Evolutionary conservation across 2,329 filamentous ascomycete species (phyloP).

Genomic region (Neofusicoccum laricinum): DNA sequence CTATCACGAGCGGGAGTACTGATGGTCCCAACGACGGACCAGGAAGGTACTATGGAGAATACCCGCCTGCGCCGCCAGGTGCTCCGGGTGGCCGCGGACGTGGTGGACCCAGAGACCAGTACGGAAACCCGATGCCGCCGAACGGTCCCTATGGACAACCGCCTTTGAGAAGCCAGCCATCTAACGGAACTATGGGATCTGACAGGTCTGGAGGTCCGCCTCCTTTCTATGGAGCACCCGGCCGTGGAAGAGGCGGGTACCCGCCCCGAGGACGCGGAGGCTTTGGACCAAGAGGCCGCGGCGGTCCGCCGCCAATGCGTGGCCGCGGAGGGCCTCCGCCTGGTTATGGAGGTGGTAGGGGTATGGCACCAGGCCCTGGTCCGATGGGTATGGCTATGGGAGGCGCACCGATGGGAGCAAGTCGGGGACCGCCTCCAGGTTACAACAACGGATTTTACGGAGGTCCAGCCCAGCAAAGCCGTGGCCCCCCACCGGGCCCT

Average conservation of each 20-base stretch:
- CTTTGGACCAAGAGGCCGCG: slow-evolving; percentile 35
- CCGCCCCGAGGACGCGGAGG: slow-evolving; percentile 36
- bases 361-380: slow-evolving; percentile 23
- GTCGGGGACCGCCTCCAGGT: slow-evolving; percentile 41
- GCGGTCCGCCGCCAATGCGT: slow-evolving; percentile 27
- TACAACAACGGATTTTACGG: slow-evolving; percentile 34
- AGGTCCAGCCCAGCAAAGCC: slow-evolving; percentile 43
- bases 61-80: slow-evolving; percentile 31
- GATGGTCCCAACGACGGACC: slow-evolving; percentile 39
- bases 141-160: slow-evolving; percentile 44
- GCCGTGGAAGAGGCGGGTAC: slow-evolving; percentile 20
- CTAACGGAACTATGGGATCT: slow-evolving; percentile 35
- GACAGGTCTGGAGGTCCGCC: slow-evolving; percentile 41
- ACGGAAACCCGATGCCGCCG: slow-evolving; percentile 54
- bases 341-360: slow-evolving; percentile 37
- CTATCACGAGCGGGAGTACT: slow-evolving; percentile 51
- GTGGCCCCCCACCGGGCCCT: slow-evolving; percentile 29
- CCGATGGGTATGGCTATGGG: slow-evolving; percentile 18
- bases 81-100: slow-evolving; percentile 28
- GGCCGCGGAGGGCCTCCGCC: slow-evolving; percentile 33
- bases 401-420: slow-evolving; percentile 41
- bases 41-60: slow-evolving; percentile 30
- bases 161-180: slow-evolving; percentile 33
- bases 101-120: slow-evolving; percentile 55
- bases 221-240: slow-evolving; percentile 25